Evolutionary conservation across 2,329 filamentous ascomycete genomes (phyloP).

Genomic region (Beauveria brongniartii): DNA sequence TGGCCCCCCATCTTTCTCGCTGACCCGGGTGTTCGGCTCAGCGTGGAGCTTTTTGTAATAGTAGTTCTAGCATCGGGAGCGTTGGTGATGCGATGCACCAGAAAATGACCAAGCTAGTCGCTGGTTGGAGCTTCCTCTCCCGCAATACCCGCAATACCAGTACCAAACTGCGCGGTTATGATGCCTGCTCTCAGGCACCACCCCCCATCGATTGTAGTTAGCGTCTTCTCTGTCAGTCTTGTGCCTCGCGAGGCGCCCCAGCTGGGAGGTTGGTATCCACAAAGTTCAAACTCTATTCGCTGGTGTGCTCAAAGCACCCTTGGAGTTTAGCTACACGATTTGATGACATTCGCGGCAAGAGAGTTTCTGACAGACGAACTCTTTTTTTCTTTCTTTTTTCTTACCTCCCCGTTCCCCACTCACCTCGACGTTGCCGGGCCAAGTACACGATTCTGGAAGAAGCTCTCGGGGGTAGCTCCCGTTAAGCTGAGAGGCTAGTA

Average conservation of each 20-base stretch:
- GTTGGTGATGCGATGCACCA: background rate
- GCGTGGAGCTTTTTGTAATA: background rate
- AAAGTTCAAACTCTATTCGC: constrained; percentile 5
- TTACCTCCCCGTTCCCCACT: background rate
- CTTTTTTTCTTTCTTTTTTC: background rate
- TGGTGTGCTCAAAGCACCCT: background rate
- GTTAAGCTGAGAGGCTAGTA: background rate
- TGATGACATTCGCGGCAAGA: background rate
- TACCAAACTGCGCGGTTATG: background rate
- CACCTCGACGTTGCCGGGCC: background rate
- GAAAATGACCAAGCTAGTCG: too few relatives aligned
- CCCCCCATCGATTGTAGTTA: background rate
- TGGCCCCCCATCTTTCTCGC: too few relatives aligned
- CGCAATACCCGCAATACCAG: background rate
- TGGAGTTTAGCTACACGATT: background rate
- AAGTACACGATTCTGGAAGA: background rate
- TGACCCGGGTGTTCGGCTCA: background rate
- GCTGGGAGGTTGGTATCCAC: constrained; percentile 1
- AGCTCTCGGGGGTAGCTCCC: background rate
- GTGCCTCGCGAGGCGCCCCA: constrained; percentile 1
- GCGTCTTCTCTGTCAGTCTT: background rate
- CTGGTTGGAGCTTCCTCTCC: background rate
- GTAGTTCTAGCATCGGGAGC: background rate
- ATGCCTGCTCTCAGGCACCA: background rate
- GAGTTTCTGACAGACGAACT: background rate